Base-by-base conservation (phyloP, 805 yeast species). In the Ogataea trehalophila region DNA sequence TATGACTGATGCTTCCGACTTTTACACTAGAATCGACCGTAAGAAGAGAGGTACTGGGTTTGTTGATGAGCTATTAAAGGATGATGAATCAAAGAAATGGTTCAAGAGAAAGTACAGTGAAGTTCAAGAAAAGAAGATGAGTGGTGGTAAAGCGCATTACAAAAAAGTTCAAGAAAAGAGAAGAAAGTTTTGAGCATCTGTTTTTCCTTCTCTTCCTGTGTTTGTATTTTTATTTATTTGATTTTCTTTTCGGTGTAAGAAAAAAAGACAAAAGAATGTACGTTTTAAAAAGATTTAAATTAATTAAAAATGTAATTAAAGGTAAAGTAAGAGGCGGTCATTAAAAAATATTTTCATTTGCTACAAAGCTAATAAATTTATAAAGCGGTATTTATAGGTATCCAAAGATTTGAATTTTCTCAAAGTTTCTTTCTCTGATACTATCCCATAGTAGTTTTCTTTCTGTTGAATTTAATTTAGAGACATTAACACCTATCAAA, bases 71-170 rank as follows among this genome's bases (percentile, higher is more conserved):
- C 73, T 94, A 38, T 71, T 94, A 70, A 77, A 83, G 46, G 96
- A 89, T 61, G 76, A 74, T 42, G 80, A 79, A 38, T 72, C 87
- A 3, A 78, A 77, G 56, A 76, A 78, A 52, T 92, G 90, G 71
- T 91, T 90, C 76, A 87, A 86, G 75, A 79, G 90, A 57, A 87
- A 86, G 68, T 92, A 86, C 63, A 63, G 70, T 33, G 96, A 89
- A 60, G 87, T 92, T 50, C 97, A 89, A 66, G 72, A 66, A 13
- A 70, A 76, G 52, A 77, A 73, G 55, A 61, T 65, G 9, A 74
- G 80, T 54, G 96, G 96, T 22, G 82, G 84, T 45, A 82, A 79
- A 62, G 78, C 70, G 18, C 81, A 79, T 63, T 83, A 80, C 66
- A 83, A 84, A 65, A 81, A 80, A 61, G 68, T 78, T 41, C 76